These are phyloP conservation scores for Pseudozyma pruni DNA, from an alignment of 1,284 basidiomycete species.

Conservation along the genomic window DNA sequence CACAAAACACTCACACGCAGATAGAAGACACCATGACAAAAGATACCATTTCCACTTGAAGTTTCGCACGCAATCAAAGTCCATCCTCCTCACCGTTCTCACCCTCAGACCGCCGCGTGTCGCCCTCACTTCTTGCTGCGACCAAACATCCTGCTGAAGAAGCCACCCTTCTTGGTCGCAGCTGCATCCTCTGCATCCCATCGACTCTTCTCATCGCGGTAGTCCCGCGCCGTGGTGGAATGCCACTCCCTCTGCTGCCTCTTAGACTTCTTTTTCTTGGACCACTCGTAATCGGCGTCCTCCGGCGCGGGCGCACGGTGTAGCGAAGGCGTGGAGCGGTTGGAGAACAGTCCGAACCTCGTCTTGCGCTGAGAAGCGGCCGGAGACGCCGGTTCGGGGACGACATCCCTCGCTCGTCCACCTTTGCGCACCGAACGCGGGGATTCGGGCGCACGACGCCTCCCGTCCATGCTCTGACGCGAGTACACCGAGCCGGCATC, in stretches of 20 bases:
- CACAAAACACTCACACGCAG: neutral
- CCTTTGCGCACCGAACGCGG: constrained; percentile 6
- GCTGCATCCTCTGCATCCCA: constrained; percentile 12
- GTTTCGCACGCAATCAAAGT: neutral
- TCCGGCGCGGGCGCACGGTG: constrained; percentile 34
- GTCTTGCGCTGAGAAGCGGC: constrained; percentile 2
- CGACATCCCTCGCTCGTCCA: neutral
- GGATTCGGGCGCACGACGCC: constrained; percentile 1
- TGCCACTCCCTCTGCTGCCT: constrained; percentile 30
- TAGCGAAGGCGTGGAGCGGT: constrained; percentile 35
- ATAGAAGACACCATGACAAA: constrained; percentile 5
- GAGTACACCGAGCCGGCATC: constrained; percentile 17
- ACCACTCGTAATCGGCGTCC: constrained; percentile 43
- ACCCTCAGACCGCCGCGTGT: no score
- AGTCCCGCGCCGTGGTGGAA: constrained; percentile 24
- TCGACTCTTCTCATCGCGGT: constrained; percentile 6
- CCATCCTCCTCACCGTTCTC: neutral
- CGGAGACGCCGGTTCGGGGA: constrained; percentile 2
- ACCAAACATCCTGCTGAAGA: constrained; percentile 40
- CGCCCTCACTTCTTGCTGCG: constrained; percentile 30
- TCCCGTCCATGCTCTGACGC: constrained; percentile 20
- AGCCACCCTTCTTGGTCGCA: constrained; percentile 16
- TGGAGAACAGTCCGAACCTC: constrained; percentile 21
- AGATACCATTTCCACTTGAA: constrained; percentile 1
- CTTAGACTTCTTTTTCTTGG: constrained; percentile 9